Evolutionary conservation across 306 rosid genomes (phyloP).

Genomic region (Dalbergia cochinchinensis): DNA sequence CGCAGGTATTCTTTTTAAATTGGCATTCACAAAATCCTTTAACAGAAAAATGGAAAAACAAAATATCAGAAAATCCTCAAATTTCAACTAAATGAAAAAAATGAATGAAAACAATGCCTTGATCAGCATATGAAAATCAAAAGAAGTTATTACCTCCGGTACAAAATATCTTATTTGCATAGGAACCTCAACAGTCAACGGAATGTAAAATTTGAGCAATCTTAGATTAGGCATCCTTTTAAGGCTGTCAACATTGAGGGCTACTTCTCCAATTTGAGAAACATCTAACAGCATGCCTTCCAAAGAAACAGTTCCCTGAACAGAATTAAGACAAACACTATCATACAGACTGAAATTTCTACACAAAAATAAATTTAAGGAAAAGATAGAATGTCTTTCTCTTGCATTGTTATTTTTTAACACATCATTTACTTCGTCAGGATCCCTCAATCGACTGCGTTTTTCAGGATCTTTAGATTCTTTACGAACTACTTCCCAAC

Average conservation of each 20-base stretch:
- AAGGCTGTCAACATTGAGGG: neutral
- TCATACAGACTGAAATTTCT: neutral
- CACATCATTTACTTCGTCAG: neutral
- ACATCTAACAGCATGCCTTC: neutral
- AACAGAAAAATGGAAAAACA: too few relatives aligned
- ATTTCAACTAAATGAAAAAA: too few relatives aligned
- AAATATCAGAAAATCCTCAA: too few relatives aligned
- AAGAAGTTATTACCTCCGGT: too few relatives aligned
- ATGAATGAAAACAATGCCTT: too few relatives aligned
- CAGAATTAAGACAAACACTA: neutral
- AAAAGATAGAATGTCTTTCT: neutral
- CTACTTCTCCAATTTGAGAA: neutral
- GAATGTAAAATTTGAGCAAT: neutral
- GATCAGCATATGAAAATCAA: too few relatives aligned
- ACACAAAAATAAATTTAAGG: neutral
- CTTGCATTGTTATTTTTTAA: neutral
- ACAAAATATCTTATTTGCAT: too few relatives aligned
- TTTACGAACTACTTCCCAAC: slow-evolving; percentile 16
- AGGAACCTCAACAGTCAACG: too few relatives aligned
- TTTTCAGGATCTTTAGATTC: neutral
- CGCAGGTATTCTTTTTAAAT: too few relatives aligned
- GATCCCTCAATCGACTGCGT: neutral
- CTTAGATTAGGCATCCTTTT: neutral
- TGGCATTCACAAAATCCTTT: too few relatives aligned
- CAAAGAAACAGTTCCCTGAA: neutral